Conservation (phyloP, 768 basidiomycete species). For the Pisolithus sp. region DNA sequence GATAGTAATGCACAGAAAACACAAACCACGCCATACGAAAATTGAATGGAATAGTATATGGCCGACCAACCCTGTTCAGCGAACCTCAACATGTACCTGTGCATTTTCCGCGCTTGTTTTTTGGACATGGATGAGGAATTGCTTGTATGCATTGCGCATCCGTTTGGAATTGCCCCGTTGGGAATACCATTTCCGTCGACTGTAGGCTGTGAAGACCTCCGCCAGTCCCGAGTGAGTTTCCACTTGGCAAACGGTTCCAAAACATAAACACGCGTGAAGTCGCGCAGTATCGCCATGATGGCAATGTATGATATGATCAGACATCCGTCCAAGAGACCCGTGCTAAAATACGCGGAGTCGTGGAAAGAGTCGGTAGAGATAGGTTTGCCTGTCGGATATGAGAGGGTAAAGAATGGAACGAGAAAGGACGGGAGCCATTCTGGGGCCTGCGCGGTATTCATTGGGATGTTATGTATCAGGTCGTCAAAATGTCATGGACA, state of each 20-base stretch:
- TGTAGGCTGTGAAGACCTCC: conserved; percentile 15
- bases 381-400: conserved; percentile 57
- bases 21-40: conserved; percentile 78
- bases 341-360: conserved; percentile 60
- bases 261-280: conserved; percentile 63
- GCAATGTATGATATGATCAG: conserved; percentile 77
- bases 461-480: conserved; percentile 23
- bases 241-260: conserved; percentile 78
- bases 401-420: conserved; percentile 67
- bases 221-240: conserved; percentile 58
- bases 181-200: conserved; percentile 1
- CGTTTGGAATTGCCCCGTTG: conserved; percentile 23
- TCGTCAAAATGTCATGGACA: conserved; percentile 33
- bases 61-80: conserved; percentile 94
- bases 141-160: conserved; percentile 22
- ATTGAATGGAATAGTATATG: conserved; percentile 73
- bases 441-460: conserved; percentile 31
- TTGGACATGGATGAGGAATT: conserved; percentile 20
- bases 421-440: conserved; percentile 48
- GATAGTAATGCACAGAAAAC: conserved; percentile 6
- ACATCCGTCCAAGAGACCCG: conserved; percentile 73
- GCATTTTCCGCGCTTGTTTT: conserved; percentile 54
- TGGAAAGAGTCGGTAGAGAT: conserved; percentile 64
- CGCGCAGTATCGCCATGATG: conserved; percentile 82
- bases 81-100: conserved; percentile 76